These are phyloP conservation scores for carrot (Daucus carota) DNA, from an alignment of 129 eudicot genomes.

Conservation along the genomic window DH1_v3.0 NC_030381.2:19388501-19389000, in stretches of 20 bases:
- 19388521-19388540: neutral
- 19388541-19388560: neutral
- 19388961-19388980: neutral
- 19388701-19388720: neutral
- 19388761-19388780: constrained; percentile 82
- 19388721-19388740: neutral
- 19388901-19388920: neutral
- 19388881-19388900: neutral
- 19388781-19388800: constrained; percentile 87
- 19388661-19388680: neutral
- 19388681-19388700: neutral
- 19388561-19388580: neutral
- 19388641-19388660: neutral
- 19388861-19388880: constrained; percentile 53
- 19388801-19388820: constrained; percentile 74
- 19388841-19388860: constrained; percentile 98
- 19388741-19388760: constrained; percentile 50
- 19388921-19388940: too few relatives aligned
- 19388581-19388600: neutral
- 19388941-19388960: neutral
- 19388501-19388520: neutral
- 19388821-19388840: constrained; percentile 91
- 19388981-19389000: neutral
- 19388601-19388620: too few relatives aligned
- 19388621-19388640: neutral